Percentiles rank a stretch among this genome's conserved stretches.
Evolutionary conservation across 306 rosid species (phyloP).

Genomic region (Medicago truncatula): MtrunA17r5.0-ANR NC_053045.1:37202001-37202500

Average conservation of each 20-base stretch:
- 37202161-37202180: constrained; percentile 46
- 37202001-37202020: constrained; percentile 50
- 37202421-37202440: too few species aligned
- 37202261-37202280: neutral
- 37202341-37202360: too few species aligned
- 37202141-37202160: constrained; percentile 55
- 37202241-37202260: neutral
- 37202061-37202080: constrained; percentile 49
- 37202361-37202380: too few species aligned
- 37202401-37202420: too few species aligned
- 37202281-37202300: neutral
- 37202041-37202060: constrained; percentile 54
- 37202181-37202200: constrained; percentile 46
- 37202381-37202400: too few species aligned
- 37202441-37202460: too few species aligned
- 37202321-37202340: too few species aligned
- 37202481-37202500: too few species aligned
- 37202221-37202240: neutral
- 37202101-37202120: constrained; percentile 57
- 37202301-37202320: neutral
- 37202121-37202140: constrained; percentile 31
- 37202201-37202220: neutral
- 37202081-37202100: constrained; percentile 49
- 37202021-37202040: constrained; percentile 53
- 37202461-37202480: too few species aligned